A percentile compares a stretch with the other conserved stretches of the same genome.
phyloP scores from a whole-genome alignment of 2,329 filamentous ascomycete species.

The Colletotrichum higginsianum region DNA sequence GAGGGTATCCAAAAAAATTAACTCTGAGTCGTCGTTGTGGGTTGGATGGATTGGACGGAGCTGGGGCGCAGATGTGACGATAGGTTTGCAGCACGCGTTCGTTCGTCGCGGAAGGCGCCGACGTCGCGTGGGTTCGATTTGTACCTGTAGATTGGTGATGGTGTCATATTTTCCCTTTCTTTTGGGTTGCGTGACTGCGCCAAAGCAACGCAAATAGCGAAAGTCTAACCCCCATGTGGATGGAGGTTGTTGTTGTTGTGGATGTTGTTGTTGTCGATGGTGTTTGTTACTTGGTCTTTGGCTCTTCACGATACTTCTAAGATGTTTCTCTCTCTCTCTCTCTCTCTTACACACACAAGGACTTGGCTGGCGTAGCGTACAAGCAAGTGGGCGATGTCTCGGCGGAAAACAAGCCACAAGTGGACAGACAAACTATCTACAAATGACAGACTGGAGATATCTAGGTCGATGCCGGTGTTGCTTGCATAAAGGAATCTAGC shows the following conservation, averaged over 20 bases:
- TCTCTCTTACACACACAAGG: no score
- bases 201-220: not conserved
- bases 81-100: conserved; percentile 31
- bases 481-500: conserved; percentile 3
- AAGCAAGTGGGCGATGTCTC: not conserved
- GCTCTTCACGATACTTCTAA: not conserved
- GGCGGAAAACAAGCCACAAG: not conserved
- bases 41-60: conserved; percentile 17
- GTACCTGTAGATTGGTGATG: not conserved
- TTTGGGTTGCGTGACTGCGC: conserved; percentile 2
- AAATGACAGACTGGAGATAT: not conserved
- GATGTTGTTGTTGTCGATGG: no score
- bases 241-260: not conserved
- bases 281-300: not conserved
- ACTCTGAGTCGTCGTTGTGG: not conserved
- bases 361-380: not conserved
- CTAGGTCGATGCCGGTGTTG: not conserved
- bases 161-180: not conserved
- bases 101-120: conserved; percentile 40
- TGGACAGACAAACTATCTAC: not conserved
- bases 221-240: not conserved
- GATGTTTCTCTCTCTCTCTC: not conserved
- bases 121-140: conserved; percentile 14
- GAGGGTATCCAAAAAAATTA: conserved; percentile 32
- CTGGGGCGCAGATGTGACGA: conserved; percentile 11